A percentile compares a stretch with the other conserved stretches of the same genome.
phyloP scores from a whole-genome alignment of 164 flowering plant species.

The Macadamia tetraphylla region DNA sequence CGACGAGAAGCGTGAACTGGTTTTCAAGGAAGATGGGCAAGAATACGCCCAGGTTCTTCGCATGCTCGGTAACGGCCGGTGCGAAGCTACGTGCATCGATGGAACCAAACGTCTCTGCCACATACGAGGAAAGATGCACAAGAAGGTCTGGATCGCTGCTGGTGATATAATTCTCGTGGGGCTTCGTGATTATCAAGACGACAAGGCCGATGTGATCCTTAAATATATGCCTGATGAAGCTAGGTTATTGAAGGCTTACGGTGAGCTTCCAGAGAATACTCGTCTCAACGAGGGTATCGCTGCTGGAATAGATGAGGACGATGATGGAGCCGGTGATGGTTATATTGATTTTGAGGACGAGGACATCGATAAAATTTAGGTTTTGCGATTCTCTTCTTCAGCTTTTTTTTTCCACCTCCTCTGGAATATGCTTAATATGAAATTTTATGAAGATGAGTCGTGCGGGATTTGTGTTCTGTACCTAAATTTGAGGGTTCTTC shows the following conservation, averaged over 20 bases:
- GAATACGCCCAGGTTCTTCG: slow-evolving; percentile 64
- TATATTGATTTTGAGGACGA: slow-evolving; percentile 8
- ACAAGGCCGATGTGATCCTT: slow-evolving; percentile 8
- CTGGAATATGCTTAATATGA: neutral
- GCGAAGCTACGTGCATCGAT: slow-evolving; percentile 1
- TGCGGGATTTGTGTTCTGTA: neutral
- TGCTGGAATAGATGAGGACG: neutral
- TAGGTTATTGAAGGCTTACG: slow-evolving; percentile 6
- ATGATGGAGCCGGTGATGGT: neutral
- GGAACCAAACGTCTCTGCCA: neutral
- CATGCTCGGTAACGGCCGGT: slow-evolving; percentile 24
- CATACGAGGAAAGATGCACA: slow-evolving; percentile 5
- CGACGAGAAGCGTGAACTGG: slow-evolving; percentile 64
- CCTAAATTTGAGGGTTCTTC: no score
- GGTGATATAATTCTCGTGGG: slow-evolving; percentile 1
- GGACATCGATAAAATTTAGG: slow-evolving; percentile 9
- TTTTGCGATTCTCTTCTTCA: neutral
- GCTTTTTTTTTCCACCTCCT: neutral
- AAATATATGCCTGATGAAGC: slow-evolving; percentile 8
- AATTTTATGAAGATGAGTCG: neutral
- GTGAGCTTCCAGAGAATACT: slow-evolving; percentile 2
- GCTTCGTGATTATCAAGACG: slow-evolving; percentile 8
- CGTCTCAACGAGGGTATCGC: slow-evolving; percentile 5
- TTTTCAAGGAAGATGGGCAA: slow-evolving; percentile 72
- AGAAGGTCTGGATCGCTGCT: slow-evolving; percentile 4